Evolutionary conservation across 768 basidiomycete genomes (phyloP).

Genomic region (Naganishia randhawae): DNA sequence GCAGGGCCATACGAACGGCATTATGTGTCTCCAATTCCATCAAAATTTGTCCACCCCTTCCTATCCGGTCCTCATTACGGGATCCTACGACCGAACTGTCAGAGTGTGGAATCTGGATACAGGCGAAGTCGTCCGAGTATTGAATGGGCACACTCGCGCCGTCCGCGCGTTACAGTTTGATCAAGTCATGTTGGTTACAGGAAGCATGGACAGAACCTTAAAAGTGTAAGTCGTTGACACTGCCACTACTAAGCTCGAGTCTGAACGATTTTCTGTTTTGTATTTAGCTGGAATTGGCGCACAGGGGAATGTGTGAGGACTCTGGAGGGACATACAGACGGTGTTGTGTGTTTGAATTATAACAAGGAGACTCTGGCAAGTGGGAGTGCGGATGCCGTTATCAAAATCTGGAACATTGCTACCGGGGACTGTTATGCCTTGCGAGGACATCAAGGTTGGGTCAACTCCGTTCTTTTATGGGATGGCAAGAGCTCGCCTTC

Average conservation of each 20-base stretch:
- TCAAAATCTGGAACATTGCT: conserved; percentile 75
- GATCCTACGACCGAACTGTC: conserved; percentile 90
- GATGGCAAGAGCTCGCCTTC: conserved; percentile 56
- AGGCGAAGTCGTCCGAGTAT: conserved; percentile 72
- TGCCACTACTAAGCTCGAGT: background rate
- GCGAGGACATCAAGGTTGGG: conserved; percentile 91
- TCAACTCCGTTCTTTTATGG: conserved; percentile 92
- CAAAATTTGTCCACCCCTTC: conserved; percentile 75
- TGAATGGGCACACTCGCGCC: conserved; percentile 87
- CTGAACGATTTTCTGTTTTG: background rate
- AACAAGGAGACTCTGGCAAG: conserved; percentile 87
- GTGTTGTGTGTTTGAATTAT: conserved; percentile 85
- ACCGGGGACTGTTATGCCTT: conserved; percentile 88
- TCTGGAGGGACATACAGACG: conserved; percentile 82
- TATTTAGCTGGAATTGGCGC: conserved; percentile 64
- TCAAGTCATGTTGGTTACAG: conserved; percentile 88
- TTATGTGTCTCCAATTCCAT: conserved; percentile 94
- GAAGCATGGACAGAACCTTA: conserved; percentile 90
- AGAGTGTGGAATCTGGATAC: conserved; percentile 97
- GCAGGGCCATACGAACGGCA: conserved; percentile 82
- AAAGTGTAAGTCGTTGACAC: conserved; percentile 56
- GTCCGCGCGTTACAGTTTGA: conserved; percentile 92
- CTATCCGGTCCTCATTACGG: conserved; percentile 86
- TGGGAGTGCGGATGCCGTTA: conserved; percentile 88
- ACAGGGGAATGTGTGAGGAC: conserved; percentile 81